Base-by-base conservation (phyloP, 192 early-diverging fungal species). In the Jimgerdemannia flammicorona region DNA sequence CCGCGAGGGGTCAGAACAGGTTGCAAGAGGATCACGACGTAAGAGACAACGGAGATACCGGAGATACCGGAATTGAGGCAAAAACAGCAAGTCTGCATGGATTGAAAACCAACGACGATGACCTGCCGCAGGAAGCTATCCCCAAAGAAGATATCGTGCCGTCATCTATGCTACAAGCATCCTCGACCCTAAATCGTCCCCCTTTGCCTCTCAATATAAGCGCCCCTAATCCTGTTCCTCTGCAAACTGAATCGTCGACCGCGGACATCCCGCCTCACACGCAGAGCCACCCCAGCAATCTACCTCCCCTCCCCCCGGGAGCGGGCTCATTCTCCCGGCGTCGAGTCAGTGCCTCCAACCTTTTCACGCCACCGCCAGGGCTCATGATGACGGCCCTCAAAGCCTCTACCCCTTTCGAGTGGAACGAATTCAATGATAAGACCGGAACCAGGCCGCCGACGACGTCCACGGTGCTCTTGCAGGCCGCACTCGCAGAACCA, bases 401-500 rank as follows among this genome's bases (percentile, higher is more conserved):
- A 41, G 63, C 75, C 43, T 29, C 29, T 29, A 29, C 29, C 29
- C 29, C 29, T 29, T 29, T 29, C 29, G 29, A 29, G 29, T 29
- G 29, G 29, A 29, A 29, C 29, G 29, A 29, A 1, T 29, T 29
- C 29, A 29, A 29, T 29, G 29, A 29, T 1, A 29, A 29, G 29
- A 29, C 29, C 29, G 29, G 29, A 29, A 29, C 29, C 29, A 29
- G 29, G 29, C 29, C 39, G 71, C 39, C 70, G 43, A 6, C 64
- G n/a, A 72, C 64, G 14, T 6, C 69, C 10, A 43, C 72, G 20
- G 70, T 70, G n/a, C 72, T 71, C 11, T 72, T 79, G 18, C 70
- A 74, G 39, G 72, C 64, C 14, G 78, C 74, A 18, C 64, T 67
- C 64, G 78, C 74, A 3, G 70, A 79, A 44, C 78, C 78, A 18